These are phyloP conservation scores for Prunus yedoensis DNA, from an alignment of 331 rosid species.

Conservation along the genomic window DNA sequence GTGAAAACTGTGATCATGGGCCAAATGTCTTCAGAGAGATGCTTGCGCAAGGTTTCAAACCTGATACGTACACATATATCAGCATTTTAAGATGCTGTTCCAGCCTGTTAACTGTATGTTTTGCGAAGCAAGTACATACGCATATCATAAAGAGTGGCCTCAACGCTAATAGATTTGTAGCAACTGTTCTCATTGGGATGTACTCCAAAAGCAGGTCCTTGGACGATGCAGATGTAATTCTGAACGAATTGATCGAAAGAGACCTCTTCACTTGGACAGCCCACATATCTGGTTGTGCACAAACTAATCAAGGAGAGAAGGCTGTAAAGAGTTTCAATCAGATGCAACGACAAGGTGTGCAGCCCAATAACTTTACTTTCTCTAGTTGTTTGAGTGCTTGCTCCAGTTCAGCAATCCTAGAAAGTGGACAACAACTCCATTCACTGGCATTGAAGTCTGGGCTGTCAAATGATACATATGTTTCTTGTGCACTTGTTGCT, in stretches of 20 bases:
- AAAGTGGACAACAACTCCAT: constrained; percentile 57
- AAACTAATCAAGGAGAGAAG: constrained; percentile 46
- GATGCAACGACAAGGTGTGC: constrained; percentile 56
- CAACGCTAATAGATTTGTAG: constrained; percentile 40
- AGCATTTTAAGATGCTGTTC: constrained; percentile 59
- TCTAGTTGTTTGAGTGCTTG: constrained; percentile 63
- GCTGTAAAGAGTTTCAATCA: constrained; percentile 40
- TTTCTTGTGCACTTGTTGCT: constrained; percentile 38
- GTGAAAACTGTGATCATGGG: constrained; percentile 30
- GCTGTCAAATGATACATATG: constrained; percentile 43
- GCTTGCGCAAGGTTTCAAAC: constrained; percentile 51
- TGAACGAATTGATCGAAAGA: constrained; percentile 33
- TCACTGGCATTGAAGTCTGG: constrained; percentile 58
- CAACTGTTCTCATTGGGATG: constrained; percentile 56
- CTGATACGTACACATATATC: constrained; percentile 50
- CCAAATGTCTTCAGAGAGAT: constrained; percentile 40
- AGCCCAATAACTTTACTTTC: constrained; percentile 55
- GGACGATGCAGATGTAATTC: constrained; percentile 43
- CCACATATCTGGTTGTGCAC: constrained; percentile 46
- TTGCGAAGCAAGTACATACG: constrained; percentile 63
- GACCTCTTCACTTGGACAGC: constrained; percentile 63
- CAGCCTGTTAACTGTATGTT: constrained; percentile 36
- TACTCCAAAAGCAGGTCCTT: constrained; percentile 47
- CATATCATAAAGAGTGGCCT: constrained; percentile 45
- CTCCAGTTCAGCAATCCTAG: constrained; percentile 45